Conservation (phyloP, 2,329 filamentous ascomycete genomes). For the Chaetomiaceae sp. region DNA sequence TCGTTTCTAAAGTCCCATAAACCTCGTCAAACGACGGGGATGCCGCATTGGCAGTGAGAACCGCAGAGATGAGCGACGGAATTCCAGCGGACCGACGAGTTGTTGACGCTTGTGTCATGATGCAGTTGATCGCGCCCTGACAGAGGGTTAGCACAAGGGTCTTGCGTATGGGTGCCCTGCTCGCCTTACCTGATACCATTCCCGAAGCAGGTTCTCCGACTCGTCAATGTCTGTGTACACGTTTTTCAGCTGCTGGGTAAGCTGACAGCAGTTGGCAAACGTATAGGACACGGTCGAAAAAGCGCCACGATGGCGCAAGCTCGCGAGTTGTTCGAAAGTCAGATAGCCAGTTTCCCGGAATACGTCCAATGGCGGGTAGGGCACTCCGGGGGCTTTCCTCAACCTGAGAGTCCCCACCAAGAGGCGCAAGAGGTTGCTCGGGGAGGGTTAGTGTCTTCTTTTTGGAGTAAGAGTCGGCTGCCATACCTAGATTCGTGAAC, state of each 20-base stretch:
- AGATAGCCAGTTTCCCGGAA: constrained; percentile 66
- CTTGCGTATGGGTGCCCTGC: neutral
- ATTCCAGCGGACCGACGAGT: constrained; percentile 90
- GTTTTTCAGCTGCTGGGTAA: constrained; percentile 45
- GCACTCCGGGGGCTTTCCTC: constrained; percentile 37
- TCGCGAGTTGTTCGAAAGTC: constrained; percentile 77
- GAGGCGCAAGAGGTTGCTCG: constrained; percentile 65
- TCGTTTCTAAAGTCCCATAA: constrained; percentile 56
- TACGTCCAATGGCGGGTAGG: constrained; percentile 47
- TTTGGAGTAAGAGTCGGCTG: neutral
- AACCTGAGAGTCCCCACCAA: constrained; percentile 53
- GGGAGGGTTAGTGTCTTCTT: constrained; percentile 14
- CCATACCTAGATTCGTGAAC: constrained; percentile 84
- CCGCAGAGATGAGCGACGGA: constrained; percentile 77
- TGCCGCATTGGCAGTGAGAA: constrained; percentile 62
- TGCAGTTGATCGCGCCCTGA: constrained; percentile 63
- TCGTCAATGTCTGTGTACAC: constrained; percentile 28
- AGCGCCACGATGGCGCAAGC: constrained; percentile 81
- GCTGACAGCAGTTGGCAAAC: constrained; percentile 73
- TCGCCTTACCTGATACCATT: constrained; percentile 63
- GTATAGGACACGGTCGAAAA: constrained; percentile 91
- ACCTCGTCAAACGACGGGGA: constrained; percentile 59
- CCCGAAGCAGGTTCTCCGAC: constrained; percentile 47
- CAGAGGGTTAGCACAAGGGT: neutral
- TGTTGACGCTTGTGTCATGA: constrained; percentile 70